These are phyloP conservation scores for Yarrowia osloensis DNA, from an alignment of 805 yeast genomes.

Conservation along the genomic window DNA sequence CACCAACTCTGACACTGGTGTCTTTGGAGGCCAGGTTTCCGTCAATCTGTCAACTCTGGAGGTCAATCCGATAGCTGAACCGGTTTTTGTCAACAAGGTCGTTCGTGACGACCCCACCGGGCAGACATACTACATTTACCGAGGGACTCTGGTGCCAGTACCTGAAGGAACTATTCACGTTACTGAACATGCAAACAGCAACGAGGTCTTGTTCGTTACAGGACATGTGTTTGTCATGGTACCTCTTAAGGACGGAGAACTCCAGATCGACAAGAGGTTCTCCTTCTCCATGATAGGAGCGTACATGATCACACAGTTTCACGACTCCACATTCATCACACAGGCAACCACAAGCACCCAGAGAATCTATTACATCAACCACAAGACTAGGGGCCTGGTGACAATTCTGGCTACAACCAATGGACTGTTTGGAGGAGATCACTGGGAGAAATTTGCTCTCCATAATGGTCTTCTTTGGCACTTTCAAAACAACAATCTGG, in stretches of 20 bases:
- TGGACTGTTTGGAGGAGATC: slow-evolving; percentile 3
- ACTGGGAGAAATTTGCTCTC: slow-evolving; percentile 9
- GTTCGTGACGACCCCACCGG: not conserved
- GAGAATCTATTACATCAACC: not conserved
- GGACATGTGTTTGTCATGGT: not conserved
- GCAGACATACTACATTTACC: not conserved
- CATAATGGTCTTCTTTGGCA: slow-evolving; percentile 4
- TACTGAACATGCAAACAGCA: not conserved
- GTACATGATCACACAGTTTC: slow-evolving; percentile 4
- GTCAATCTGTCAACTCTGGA: slow-evolving; percentile 10
- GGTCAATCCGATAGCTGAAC: not conserved
- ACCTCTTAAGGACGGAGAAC: not conserved
- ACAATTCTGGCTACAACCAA: not conserved
- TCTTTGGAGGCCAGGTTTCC: not conserved
- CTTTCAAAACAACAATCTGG: not conserved
- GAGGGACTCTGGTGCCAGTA: not conserved
- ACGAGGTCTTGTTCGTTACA: not conserved
- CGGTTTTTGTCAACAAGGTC: not conserved
- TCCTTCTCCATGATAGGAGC: not conserved
- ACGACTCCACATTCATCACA: slow-evolving; percentile 1
- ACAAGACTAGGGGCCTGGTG: not conserved
- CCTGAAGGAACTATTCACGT: not conserved
- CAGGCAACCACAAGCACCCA: not conserved
- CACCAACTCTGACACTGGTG: not conserved
- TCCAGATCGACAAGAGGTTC: not conserved